Evolutionary conservation across 352 stramenopile genomes (phyloP), one percentile per base, ranked within the genome.

Genomic region (Globisporangium viniferum): DNA sequence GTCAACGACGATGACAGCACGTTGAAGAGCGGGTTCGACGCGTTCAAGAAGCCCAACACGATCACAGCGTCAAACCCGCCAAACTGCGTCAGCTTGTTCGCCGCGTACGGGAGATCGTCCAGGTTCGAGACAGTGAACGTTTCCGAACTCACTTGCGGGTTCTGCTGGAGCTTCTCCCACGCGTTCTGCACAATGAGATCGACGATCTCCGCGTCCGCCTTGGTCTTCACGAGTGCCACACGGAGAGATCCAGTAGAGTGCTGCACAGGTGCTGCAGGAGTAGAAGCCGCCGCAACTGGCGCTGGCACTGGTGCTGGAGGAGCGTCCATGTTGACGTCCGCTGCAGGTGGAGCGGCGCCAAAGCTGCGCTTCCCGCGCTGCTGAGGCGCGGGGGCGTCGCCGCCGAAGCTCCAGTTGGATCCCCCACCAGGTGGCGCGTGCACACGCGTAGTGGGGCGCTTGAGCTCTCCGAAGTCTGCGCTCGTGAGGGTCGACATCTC

Each of bases 401-500:
- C 65, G 3, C 80, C 81, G 46, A 93, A 85, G 74, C 83, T 92
- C 82, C 82, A 93, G 76, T 69, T 92, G 61, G 88, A 93, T 18
- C 84, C 84, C n/a, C 88, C 88, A 7, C 88, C 88, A 0, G 88
- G 88, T 10, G 88, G 88, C 12, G 88, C 88, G 67, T 93, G 84
- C 58, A 95, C 83, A 41, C 88, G 88, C 66, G 88, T 95, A 9
- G 82, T 92, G 22, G 88, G 88, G 55, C 88, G 86, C 77, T 92
- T 93, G 62, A 95, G 81, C 66, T 93, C 84, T 65, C 84, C 82
- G 64, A 95, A 90, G 59, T 95, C 88, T 1, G 82, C 73, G 72
- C 86, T 94, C 59, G 88, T 95, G 54, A 95, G 74, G 33, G 88
- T 94, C 72, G 86, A 94, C 88, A 95, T 95, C 27, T 63, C 29